Evolutionary conservation across 495 filamentous ascomycete species (phyloP).

Genomic region (Lasiosphaeria ovina): DNA sequence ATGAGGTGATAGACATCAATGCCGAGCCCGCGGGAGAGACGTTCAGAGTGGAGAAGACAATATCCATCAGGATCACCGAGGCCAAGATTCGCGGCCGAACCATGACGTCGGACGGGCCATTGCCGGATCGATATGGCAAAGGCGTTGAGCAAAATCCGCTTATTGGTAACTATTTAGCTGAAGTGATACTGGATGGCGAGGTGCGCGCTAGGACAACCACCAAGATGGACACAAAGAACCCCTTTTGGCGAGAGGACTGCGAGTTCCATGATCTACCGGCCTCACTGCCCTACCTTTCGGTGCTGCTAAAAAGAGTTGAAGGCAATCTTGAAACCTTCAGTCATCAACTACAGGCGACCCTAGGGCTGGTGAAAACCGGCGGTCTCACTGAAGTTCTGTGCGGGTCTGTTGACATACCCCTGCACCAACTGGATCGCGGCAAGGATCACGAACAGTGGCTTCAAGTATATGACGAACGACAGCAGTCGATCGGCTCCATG

Average conservation of each 20-base stretch:
- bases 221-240: constrained; percentile 75
- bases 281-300: constrained; percentile 71
- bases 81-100: constrained; percentile 50
- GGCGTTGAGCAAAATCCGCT: constrained; percentile 35
- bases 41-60: constrained; percentile 59
- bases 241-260: constrained; percentile 94
- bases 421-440: constrained; percentile 77
- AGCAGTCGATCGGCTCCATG: constrained; percentile 78
- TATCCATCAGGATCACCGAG: constrained; percentile 55
- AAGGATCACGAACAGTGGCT: constrained; percentile 90
- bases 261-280: constrained; percentile 82
- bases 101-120: constrained; percentile 28
- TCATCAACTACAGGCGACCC: constrained; percentile 43
- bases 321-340: constrained; percentile 39
- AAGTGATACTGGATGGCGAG: constrained; percentile 90
- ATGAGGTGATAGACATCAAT: constrained; percentile 41
- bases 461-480: constrained; percentile 69
- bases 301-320: constrained; percentile 75
- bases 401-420: constrained; percentile 76
- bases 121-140: constrained; percentile 33
- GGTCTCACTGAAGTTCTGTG: constrained; percentile 46
- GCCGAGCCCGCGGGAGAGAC: constrained; percentile 43
- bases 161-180: constrained; percentile 72
- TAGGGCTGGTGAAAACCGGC: constrained; percentile 39
- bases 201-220: constrained; percentile 81